Conservation (phyloP, 148 eudicot genomes). For the Rhododendron mucronatum region DNA sequence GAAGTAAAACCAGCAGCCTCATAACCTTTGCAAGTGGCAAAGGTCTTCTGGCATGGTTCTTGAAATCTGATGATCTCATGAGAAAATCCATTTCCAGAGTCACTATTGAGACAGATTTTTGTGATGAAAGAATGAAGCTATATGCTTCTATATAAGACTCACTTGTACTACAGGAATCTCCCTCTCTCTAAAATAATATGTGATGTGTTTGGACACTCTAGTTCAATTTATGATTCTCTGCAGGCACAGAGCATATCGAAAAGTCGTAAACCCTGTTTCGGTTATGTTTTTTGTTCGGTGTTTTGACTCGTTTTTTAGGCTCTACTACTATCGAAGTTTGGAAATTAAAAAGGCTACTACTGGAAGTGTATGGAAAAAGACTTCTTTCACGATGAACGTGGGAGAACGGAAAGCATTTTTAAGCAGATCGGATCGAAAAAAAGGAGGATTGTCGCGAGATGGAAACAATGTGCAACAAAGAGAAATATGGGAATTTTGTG, state of each 20-base stretch:
- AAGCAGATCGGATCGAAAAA: background rate
- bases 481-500: conserved; percentile 6
- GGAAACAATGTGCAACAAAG: background rate
- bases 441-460: background rate
- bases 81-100: background rate
- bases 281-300: background rate
- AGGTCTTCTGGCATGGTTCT: background rate
- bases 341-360: background rate
- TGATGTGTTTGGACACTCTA: background rate
- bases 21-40: background rate
- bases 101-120: background rate
- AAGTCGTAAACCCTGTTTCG: background rate
- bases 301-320: background rate
- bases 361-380: background rate
- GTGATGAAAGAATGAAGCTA: too few relatives aligned
- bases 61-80: background rate
- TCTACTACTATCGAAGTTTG: background rate
- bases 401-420: background rate
- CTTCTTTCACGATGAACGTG: background rate
- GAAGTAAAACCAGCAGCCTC: background rate
- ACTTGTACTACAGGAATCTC: background rate
- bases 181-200: background rate
- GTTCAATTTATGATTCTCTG: background rate
- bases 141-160: background rate
- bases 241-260: background rate